phyloP scores from a whole-genome alignment of 441 rosid genomes.

The Populus tomentosa region DNA sequence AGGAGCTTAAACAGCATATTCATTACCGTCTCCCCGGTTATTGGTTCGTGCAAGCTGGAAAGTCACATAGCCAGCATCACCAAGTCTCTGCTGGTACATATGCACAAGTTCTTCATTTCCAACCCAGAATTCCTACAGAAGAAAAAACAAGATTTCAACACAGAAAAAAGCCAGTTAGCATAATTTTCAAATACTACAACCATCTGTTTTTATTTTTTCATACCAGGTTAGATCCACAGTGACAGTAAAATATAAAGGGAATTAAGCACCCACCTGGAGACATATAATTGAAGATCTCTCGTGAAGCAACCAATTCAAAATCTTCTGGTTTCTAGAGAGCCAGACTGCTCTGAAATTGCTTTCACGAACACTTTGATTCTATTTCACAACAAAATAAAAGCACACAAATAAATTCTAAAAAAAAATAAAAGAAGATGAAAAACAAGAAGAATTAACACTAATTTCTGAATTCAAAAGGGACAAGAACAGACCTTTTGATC shows the following conservation, averaged over 20 bases:
- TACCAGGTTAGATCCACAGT: neutral
- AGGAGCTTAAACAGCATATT: neutral
- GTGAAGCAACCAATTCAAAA: slow-evolving; percentile 61
- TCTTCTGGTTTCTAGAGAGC: slow-evolving; percentile 53
- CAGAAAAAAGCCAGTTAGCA: neutral
- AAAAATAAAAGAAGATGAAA: neutral
- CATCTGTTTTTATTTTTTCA: neutral
- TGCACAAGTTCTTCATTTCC: slow-evolving; percentile 78
- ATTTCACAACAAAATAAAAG: slow-evolving; percentile 9
- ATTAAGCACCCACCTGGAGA: slow-evolving; percentile 47
- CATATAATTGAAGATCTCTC: slow-evolving; percentile 66
- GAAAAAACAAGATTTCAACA: neutral
- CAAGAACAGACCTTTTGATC: slow-evolving; percentile 41
- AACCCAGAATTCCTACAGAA: slow-evolving; percentile 78
- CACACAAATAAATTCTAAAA: neutral
- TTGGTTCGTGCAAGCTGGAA: slow-evolving; percentile 77
- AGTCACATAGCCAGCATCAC: slow-evolving; percentile 43
- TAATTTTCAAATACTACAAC: neutral
- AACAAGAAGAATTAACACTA: neutral
- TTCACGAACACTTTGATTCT: slow-evolving; percentile 67
- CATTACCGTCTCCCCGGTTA: slow-evolving; percentile 80
- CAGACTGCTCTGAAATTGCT: slow-evolving; percentile 55
- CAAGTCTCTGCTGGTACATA: slow-evolving; percentile 44
- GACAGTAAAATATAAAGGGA: neutral
- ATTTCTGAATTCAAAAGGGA: neutral